Base-by-base conservation (phyloP, 2,329 filamentous ascomycete species). In the Stemphylium lycopersici region DNA sequence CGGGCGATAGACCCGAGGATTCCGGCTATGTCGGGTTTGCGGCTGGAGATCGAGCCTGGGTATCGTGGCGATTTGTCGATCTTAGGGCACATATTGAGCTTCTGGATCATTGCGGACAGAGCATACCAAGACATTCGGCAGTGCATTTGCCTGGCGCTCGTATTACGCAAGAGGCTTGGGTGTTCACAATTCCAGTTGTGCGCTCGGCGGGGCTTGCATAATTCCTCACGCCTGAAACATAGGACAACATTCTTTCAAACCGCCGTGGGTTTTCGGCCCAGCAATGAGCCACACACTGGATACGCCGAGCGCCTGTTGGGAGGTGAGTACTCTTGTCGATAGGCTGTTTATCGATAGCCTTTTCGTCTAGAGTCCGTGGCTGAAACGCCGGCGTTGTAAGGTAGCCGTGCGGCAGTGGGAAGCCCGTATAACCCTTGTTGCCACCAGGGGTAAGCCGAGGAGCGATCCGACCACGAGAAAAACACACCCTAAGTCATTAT, bases 301-400 rank as follows among this genome's bases (percentile, higher is more conserved):
- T 33, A 16, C 45, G 38, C 29, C 26, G 18, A 39, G 41, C 38
- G 51, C 50, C n/a, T 59, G 58, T 56, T 58, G 55, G 47, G 55
- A 54, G 13, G 48, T 39, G 37, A 53, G 54, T 41, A 48, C 37
- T 43, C 31, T 41, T 48, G 52, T 57, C 48, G 31, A 48, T 46
- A 55, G 53, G 52, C 24, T 55, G 32, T 52, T 55, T 63, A 58
- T 61, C 61, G 61, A 58, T 63, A 63, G 45, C 45, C 31, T 41
- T 39, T 52, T 48, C 26, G 46, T 20, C 42, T 54, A 53, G 34
- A 48, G 50, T 45, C 52, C 48, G 40, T 52, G 49, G 55, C 56
- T 61, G 61, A 63, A 63, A 63, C 61, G 49, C 48, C 55, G 58
- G 60, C 56, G 49, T 24, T 24, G 33, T 36, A 51, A 53, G 60